Evolutionary conservation across 2,329 filamentous ascomycete genomes (phyloP).

Genomic region (Fusarium redolens): DNA sequence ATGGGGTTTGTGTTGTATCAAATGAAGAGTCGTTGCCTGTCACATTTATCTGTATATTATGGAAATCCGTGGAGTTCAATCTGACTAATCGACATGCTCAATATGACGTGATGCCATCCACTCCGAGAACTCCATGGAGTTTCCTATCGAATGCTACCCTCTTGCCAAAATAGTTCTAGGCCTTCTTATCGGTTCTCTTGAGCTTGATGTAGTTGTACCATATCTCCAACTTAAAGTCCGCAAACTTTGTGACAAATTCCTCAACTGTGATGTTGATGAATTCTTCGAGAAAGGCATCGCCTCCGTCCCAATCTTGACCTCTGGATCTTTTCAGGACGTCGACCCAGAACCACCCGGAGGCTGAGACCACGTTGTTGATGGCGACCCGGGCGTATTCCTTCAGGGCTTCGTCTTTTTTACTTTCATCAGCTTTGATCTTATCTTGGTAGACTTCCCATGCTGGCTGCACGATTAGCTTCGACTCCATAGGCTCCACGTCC

Average conservation of each 20-base stretch:
- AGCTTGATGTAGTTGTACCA: slow-evolving; percentile 11
- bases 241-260: neutral
- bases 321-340: slow-evolving; percentile 5
- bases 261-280: neutral
- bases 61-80: slow-evolving; percentile 3
- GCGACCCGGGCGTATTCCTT: neutral
- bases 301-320: neutral
- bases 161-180: neutral
- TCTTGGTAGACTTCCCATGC: neutral
- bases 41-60: neutral
- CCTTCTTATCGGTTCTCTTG: neutral
- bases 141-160: neutral
- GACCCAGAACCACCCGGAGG: slow-evolving; percentile 7
- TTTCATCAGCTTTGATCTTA: rapidly evolving
- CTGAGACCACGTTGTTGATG: neutral
- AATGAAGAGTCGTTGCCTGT: neutral
- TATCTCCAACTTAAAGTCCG: neutral
- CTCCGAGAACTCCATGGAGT: neutral
- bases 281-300: neutral
- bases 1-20: too few species aligned
- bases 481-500: neutral
- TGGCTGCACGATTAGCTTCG: slow-evolving; percentile 7
- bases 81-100: slow-evolving; percentile 17
- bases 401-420: neutral
- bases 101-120: slow-evolving; percentile 24